Evolutionary conservation across 148 eudicot genomes (phyloP), one percentile per base, ranked within the genome.

Genomic region (Diospyros kaki): DNA sequence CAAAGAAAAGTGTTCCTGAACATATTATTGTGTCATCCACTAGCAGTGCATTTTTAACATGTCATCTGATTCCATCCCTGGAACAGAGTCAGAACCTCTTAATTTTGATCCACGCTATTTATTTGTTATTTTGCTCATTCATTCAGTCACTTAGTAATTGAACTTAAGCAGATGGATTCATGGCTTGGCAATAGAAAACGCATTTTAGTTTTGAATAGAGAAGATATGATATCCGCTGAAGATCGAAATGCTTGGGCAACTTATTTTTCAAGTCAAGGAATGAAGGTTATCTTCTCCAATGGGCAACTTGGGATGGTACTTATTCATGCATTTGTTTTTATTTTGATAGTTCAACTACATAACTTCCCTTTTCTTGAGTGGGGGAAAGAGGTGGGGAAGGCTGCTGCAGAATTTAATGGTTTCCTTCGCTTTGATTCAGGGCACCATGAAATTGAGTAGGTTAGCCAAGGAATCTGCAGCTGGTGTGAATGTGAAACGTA

Each of bases 211-310:
- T 80, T 95, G 81, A 95, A 95, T 73, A 86, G 99, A 80, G 99
- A 95, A 84, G 99, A 95, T 81, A 95, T 95, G 99, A 95, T 95
- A 81, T 92, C 97, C 58, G 77, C 93, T 63, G 80, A 86, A 52
- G 99, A 95, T 73, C 86, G 99, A 73, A 88, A 95, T 89, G 96
- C 92, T 45, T 95, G 98, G 98, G 96, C 98, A 75, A 78, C 84
- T 79, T 85, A 95, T 78, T 95, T 83, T 84, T 89, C 97, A 40
- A 89, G 80, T 75, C 94, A 86, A 83, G 98, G 97, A 73, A 87
- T 81, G 72, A 91, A 89, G 80, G 96, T 90, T 71, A 86, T 92
- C 72, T 92, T 90, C 79, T 85, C 96, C 66, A 90, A 95, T 66
- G 99, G 99, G 64, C 77, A 92, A 86, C 93, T 92, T 58, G 99